phyloP scores from a whole-genome alignment of 1,139 yeast species.

The Zygoascus hellenicus region DNA sequence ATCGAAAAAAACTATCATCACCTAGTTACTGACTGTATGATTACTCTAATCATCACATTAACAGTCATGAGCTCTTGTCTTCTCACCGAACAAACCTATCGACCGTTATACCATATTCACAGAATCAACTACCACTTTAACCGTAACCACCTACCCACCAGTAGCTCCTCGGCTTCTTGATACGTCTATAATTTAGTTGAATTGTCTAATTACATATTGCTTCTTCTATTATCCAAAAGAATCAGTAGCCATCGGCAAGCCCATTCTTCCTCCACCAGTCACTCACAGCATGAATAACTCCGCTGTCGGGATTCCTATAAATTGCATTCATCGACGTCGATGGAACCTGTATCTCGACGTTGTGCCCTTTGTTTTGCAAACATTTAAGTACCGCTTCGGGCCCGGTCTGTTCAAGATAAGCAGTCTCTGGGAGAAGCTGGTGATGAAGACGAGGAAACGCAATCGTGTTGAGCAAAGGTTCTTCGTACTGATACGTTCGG shows the following conservation, averaged over 20 bases:
- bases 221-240: too few relatives aligned
- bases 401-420: slow-evolving; percentile 53
- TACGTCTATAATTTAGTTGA: too few relatives aligned
- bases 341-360: slow-evolving; percentile 33
- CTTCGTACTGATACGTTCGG: slow-evolving; percentile 51
- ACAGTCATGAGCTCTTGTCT: too few relatives aligned
- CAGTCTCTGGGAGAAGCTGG: slow-evolving; percentile 71
- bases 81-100: too few relatives aligned
- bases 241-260: slow-evolving; percentile 37
- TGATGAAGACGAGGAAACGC: slow-evolving; percentile 83
- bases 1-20: too few relatives aligned
- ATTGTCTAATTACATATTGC: too few relatives aligned
- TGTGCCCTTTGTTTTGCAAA: slow-evolving; percentile 41
- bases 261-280: slow-evolving; percentile 57
- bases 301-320: slow-evolving; percentile 32
- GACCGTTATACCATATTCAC: too few relatives aligned
- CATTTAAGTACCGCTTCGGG: slow-evolving; percentile 27
- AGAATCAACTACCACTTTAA: too few relatives aligned
- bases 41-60: too few relatives aligned
- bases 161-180: too few relatives aligned
- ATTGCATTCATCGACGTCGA: slow-evolving; percentile 49
- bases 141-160: too few relatives aligned
- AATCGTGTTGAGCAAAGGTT: slow-evolving; percentile 60
- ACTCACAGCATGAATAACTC: slow-evolving; percentile 46
- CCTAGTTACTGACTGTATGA: too few relatives aligned